These are phyloP conservation scores for Auricularia sp. DNA, from an alignment of 768 basidiomycete genomes.

Conservation along the genomic window DNA sequence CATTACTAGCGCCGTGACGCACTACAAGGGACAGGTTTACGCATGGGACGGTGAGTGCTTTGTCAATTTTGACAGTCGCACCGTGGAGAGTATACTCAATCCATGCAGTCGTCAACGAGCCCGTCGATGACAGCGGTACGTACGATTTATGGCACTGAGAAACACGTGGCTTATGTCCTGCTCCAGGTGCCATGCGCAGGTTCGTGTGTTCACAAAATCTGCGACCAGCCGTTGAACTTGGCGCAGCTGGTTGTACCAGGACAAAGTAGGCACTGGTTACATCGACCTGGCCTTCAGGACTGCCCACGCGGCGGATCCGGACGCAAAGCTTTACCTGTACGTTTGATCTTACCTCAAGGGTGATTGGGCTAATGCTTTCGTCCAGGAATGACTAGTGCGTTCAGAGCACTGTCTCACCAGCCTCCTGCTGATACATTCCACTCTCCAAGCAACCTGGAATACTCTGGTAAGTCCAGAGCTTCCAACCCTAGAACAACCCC, in stretches of 20 bases:
- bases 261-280: slow-evolving; percentile 35
- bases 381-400: slow-evolving; percentile 26
- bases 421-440: not conserved
- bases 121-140: slow-evolving; percentile 45
- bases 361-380: too few relatives aligned
- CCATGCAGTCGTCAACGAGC: slow-evolving; percentile 46
- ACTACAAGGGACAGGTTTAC: slow-evolving; percentile 46
- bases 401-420: slow-evolving; percentile 15
- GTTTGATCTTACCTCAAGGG: not conserved
- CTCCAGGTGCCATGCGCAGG: not conserved
- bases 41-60: slow-evolving; percentile 22
- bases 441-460: slow-evolving; percentile 3
- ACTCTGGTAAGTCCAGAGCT: not conserved
- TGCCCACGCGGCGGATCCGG: slow-evolving; percentile 43
- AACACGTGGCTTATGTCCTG: not conserved
- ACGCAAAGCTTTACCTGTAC: slow-evolving; percentile 44
- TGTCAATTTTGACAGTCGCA: too few relatives aligned
- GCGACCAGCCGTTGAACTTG: slow-evolving; percentile 26
- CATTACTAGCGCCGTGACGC: slow-evolving; percentile 38
- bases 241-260: slow-evolving; percentile 42
- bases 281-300: slow-evolving; percentile 40
- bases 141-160: not conserved
- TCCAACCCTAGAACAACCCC: not conserved
- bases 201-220: not conserved
- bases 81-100: too few relatives aligned